These are phyloP conservation scores for Aspergillus ibericus DNA, from an alignment of 2,329 filamentous ascomycete species.

Conservation along the genomic window DNA sequence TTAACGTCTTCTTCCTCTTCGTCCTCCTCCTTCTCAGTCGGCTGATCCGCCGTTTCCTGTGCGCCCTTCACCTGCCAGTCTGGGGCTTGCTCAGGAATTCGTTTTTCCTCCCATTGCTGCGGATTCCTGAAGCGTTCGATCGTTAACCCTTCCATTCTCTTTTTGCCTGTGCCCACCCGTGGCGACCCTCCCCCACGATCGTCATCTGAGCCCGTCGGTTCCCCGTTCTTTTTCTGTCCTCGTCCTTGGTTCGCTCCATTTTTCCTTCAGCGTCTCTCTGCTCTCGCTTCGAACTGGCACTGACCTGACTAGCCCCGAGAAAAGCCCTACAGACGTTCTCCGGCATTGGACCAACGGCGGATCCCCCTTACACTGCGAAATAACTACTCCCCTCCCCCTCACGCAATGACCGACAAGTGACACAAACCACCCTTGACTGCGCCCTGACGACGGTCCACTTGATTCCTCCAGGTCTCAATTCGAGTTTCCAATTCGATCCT, in stretches of 20 bases:
- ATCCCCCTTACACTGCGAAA: conserved; percentile 11
- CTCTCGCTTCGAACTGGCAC: not conserved
- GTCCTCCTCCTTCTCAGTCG: not conserved
- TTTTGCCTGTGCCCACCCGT: not conserved
- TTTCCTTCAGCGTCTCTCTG: not conserved
- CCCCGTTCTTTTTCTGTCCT: not conserved
- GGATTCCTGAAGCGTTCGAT: not conserved
- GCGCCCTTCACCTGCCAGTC: not conserved
- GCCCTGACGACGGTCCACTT: not conserved
- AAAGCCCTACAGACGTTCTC: not conserved
- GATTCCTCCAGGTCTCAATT: not conserved
- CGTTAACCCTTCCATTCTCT: not conserved
- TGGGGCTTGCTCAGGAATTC: not conserved
- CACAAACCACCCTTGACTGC: conserved; percentile 12
- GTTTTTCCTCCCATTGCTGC: not conserved
- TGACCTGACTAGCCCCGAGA: not conserved
- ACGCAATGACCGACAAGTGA: conserved; percentile 19
- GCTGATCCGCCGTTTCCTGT: not conserved
- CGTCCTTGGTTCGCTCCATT: not conserved
- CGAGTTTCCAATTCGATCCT: not conserved
- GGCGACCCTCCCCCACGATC: not conserved
- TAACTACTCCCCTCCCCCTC: conserved; percentile 6
- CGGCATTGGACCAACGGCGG: not conserved
- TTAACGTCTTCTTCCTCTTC: not conserved
- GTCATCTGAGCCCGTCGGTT: not conserved